Base-by-base conservation (phyloP, 495 filamentous ascomycete species). In the Entonaema liquescens region DNA sequence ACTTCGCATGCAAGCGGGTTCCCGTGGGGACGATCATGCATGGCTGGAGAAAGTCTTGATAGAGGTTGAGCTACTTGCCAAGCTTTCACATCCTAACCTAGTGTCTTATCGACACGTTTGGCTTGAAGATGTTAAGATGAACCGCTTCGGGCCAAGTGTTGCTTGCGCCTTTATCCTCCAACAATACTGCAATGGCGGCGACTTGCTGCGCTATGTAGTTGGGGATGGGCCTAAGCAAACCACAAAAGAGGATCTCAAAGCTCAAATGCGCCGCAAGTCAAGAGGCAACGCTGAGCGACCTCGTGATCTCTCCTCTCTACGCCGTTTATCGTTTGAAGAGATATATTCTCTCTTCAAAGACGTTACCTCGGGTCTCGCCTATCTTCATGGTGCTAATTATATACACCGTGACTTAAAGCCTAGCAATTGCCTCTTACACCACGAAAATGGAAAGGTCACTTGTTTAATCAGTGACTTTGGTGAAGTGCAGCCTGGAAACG, bases 311-410 rank as follows among this genome's bases (percentile, higher is more conserved):
- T 63, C 78, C 19, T 83, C 85, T 5, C 88, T 88, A 53, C 89
- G 93, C 25, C 77, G 71, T 11, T 84, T 99, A 23, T 82, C 88
- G 2, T 92, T 97, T 42, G 94, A 98, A 55, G 91, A 98, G 72
- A 98, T 99, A 26, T 95, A 97, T 71, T 95, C 94, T 3, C 93
- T 99, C 65, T 98, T 98, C 84, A 91, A 92, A 78, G 96, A 98
- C 74, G 95, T 98, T 71, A 93, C 94, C 0, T 93, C 93, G 0
- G 95, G 95, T 1, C 82, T 99, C 26, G 90, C 93, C 21, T 93
- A 97, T 78, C 86, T 99, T 9, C 95, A 99, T 75, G 85, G 84
- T n/a, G 92, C 95, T 73, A 93, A 93, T 29, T 99, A 97, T 80
- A 97, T 99, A 28, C 95, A 99, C 73, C 89, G 95, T 49, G 95